Conservation (phyloP, 1,284 basidiomycete genomes). For the Melampsora americana region DNA sequence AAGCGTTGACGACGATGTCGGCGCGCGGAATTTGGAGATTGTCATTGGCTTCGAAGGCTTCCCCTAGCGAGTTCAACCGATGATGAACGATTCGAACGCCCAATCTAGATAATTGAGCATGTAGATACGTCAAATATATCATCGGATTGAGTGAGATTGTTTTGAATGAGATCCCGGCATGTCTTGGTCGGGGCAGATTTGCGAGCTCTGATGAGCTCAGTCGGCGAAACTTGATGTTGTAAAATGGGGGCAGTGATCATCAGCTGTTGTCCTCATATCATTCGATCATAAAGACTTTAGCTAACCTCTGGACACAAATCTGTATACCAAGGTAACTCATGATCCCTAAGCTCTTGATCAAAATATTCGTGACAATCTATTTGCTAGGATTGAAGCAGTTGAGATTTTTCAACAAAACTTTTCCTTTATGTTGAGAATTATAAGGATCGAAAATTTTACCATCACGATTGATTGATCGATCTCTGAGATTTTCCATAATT, state of each 20-base stretch:
- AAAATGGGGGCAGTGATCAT: not conserved
- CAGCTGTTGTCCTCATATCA: not conserved
- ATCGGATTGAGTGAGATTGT: slow-evolving; percentile 22
- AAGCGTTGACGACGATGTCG: slow-evolving; percentile 36
- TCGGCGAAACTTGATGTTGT: slow-evolving; percentile 1
- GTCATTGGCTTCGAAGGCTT: slow-evolving; percentile 13
- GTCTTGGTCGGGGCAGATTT: not conserved
- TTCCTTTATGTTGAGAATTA: too few species aligned
- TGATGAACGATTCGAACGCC: slow-evolving; percentile 26
- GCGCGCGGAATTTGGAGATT: not conserved
- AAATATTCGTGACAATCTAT: slow-evolving; percentile 16
- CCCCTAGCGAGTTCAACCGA: slow-evolving; percentile 17
- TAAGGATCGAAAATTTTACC: too few species aligned
- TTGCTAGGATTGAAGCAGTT: slow-evolving; percentile 11
- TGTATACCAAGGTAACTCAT: slow-evolving; percentile 32
- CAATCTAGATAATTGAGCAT: not conserved
- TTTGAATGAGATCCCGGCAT: slow-evolving; percentile 18
- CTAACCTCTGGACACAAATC: slow-evolving; percentile 24
- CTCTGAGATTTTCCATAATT: slow-evolving; percentile 28
- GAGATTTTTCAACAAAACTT: too few species aligned
- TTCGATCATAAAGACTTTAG: not conserved
- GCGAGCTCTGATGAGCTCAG: slow-evolving; percentile 11
- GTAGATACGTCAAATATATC: slow-evolving; percentile 16
- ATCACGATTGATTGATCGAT: slow-evolving; percentile 18
- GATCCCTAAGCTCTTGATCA: not conserved